These are phyloP conservation scores for Rubia peregrina DNA, from an alignment of 305 asterid genomes.

Conservation along the genomic window DNA sequence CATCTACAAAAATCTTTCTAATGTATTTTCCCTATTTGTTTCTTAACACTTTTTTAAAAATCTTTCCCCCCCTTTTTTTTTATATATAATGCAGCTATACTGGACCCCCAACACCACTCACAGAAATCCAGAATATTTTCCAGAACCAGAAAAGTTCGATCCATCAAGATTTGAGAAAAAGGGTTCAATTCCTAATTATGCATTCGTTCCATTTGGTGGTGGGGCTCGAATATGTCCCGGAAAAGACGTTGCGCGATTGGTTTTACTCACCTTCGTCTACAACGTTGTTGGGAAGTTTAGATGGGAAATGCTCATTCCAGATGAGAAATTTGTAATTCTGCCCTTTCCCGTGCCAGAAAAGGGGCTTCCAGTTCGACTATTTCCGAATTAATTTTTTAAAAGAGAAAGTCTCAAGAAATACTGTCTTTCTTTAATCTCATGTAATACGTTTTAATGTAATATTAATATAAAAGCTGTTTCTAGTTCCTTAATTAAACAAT, in stretches of 20 bases:
- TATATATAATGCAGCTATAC: background rate
- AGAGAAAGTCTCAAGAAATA: too few species aligned
- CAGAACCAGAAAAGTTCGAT: conserved; percentile 6
- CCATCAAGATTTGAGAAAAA: conserved; percentile 5
- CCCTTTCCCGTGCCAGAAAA: background rate
- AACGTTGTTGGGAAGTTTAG: conserved; percentile 2
- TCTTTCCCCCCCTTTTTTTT: background rate
- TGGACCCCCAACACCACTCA: conserved; percentile 5
- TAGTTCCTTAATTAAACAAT: too few species aligned
- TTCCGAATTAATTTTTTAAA: background rate
- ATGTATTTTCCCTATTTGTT: too few species aligned
- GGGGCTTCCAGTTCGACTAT: conserved; percentile 6
- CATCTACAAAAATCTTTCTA: too few species aligned
- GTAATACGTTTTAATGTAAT: too few species aligned
- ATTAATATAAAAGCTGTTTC: too few species aligned
- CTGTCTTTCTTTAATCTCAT: too few species aligned
- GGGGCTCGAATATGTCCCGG: conserved; percentile 12
- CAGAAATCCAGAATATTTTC: background rate
- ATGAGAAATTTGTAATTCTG: background rate
- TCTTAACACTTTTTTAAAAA: background rate
- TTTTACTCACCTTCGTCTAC: background rate
- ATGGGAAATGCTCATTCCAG: conserved; percentile 5
- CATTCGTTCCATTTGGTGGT: conserved; percentile 14
- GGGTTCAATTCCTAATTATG: background rate
- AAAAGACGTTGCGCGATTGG: background rate